Percentiles rank a stretch among this genome's conserved stretches.
phyloP scores from a whole-genome alignment of 495 filamentous ascomycete species.

The Hypoxylon intermedium region DNA sequence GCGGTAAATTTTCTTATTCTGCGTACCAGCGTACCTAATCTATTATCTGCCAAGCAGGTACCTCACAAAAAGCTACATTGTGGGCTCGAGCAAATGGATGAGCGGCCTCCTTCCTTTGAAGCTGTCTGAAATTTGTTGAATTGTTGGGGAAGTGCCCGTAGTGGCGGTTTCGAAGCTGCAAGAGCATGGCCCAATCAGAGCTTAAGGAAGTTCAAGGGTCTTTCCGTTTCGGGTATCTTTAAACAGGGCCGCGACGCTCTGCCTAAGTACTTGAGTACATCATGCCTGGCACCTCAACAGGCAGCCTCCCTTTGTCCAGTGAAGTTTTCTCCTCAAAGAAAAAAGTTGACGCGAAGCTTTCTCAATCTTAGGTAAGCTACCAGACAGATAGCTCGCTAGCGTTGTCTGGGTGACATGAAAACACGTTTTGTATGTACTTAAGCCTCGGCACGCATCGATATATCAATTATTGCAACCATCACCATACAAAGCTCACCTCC shows the following conservation, averaged over 20 bases:
- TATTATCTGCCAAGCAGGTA: too few relatives aligned
- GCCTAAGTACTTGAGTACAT: not conserved
- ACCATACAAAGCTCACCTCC: too few relatives aligned
- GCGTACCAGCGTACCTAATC: too few relatives aligned
- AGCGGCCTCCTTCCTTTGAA: slow-evolving; percentile 17
- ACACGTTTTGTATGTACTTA: too few relatives aligned
- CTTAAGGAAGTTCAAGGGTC: slow-evolving; percentile 12
- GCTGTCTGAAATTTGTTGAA: slow-evolving; percentile 45
- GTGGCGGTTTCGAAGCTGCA: slow-evolving; percentile 37
- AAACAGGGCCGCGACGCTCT: slow-evolving; percentile 13
- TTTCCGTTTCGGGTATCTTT: slow-evolving; percentile 38
- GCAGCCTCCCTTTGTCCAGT: not conserved
- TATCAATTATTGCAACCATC: too few relatives aligned
- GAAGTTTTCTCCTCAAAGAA: not conserved
- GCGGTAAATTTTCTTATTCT: slow-evolving; percentile 15
- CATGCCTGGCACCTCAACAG: not conserved
- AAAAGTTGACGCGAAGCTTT: too few relatives aligned
- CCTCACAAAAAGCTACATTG: slow-evolving; percentile 5
- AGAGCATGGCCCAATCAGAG: slow-evolving; percentile 33
- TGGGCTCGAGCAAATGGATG: slow-evolving; percentile 7
- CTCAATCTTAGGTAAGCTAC: too few relatives aligned
- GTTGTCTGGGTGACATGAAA: too few relatives aligned
- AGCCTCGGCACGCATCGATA: not conserved
- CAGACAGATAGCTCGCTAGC: too few relatives aligned
- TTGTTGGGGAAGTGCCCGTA: slow-evolving; percentile 43